Evolutionary conservation across 2,329 filamentous ascomycete genomes (phyloP), one percentile per base, ranked within the genome.

Genomic region (Colletotrichum liaoningense): DNA sequence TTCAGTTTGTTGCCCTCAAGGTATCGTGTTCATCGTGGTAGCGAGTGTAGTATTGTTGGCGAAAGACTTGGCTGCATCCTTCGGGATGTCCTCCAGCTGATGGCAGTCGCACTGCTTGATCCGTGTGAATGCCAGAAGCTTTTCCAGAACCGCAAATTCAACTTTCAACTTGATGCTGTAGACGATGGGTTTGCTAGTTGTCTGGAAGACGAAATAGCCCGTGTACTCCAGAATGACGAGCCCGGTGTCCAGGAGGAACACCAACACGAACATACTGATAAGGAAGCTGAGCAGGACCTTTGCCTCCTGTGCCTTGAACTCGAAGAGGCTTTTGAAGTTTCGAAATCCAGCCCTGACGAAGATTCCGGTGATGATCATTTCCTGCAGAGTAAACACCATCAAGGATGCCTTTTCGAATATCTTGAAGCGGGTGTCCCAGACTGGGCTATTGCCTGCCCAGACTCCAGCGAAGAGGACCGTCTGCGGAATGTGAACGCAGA

Each of bases 341-440:
- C 57, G 65, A 6, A 64, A 69, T 0, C 86, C 87, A 73, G 87
- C 84, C 75, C 83, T 84, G 11, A 70, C 68, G 4, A 74, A 70
- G 1, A 75, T 72, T 1, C 82, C 81, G 0, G 88, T 89, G 55
- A 90, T 84, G 74, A 89, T 82, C 65, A 86, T 83, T 69, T 90
- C 88, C 76, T 90, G 88, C 14, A 89, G 66, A 75, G 86, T 89
- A 77, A 90, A 90, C 4, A 87, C 81, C 8, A 86, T 88, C 78
- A 90, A 86, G 75, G 90, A 88, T 22, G 89, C 83, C 77, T 87
- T 87, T 76, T 90, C 88, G 81, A 88, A 80, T 64, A 87, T 77
- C 14, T 83, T 83, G 73, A 88, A 88, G 35, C 57, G 67, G 26
- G 73, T 26, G 3, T 57, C 46, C 60, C 72, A 67, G 6, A 69